Base-by-base conservation (phyloP, 176 grass and related monocot genomes). In the Puccinellia tenuiflora region DNA sequence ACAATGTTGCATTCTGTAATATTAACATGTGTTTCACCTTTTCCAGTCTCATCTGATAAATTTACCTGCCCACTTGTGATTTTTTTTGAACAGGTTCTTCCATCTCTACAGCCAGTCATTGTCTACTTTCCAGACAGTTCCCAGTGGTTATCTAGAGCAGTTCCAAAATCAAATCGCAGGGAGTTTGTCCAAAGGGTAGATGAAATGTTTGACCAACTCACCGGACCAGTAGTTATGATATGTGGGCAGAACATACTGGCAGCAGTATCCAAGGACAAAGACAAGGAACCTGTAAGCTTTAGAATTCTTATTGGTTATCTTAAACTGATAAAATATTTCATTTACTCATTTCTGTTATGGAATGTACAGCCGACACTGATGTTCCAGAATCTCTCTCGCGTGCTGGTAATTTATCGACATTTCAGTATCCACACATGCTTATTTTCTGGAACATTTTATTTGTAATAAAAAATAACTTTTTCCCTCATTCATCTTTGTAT, bases 41-140 rank as follows among this genome's bases (percentile, higher is more conserved):
- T n/a, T 28, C 11, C 35, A 15, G 61, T 18, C 3, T 59, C 78
- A 82, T 62, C 75, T 7, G 68, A 52, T 85, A 72, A 24, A n/a
- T 53, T 79, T 77, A 64, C 54, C 59, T 46, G 5, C 59, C 5
- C 54, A 65, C 70, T 62, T 53, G 5, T 74, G 74, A 6, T 75
- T 61, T 59, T 85, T 85, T 79, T 30, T 74, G 43, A 33, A 38
- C 68, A 97, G 95, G 83, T 94, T 81, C 68, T 97, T 71, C 86
- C 90, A 67, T 89, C 86, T 81, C 24, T 97, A 80, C 55, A 97
- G 59, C 95, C 95, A 88, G 80, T 78, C 76, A 94, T 97, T 79
- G 86, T 97, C 43, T 97, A 94, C 86, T 94, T 97, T 88, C 95
- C 95, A 81, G 95, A 97, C 84, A 91, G 86, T 90, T 92, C 86